A percentile compares a stretch with the other conserved stretches of the same genome.
Conservation (phyloP, 2,329 filamentous ascomycete genomes). For the Ophiostoma pallidulum region DNA sequence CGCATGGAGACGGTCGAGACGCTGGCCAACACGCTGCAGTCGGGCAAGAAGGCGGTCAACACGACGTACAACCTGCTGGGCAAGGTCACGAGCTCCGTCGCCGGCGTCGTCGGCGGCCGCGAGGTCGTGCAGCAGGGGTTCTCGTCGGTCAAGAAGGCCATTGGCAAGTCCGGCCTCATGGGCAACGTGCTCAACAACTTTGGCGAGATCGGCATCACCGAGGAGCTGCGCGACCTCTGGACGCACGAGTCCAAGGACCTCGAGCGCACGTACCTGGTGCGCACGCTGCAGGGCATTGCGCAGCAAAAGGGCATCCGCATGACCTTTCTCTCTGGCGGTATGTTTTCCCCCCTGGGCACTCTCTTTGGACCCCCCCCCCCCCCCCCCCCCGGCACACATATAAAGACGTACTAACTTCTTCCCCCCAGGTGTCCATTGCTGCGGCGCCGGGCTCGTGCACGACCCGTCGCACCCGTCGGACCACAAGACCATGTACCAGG, state of each 20-base stretch:
- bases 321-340: conserved; percentile 88
- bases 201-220: conserved; percentile 87
- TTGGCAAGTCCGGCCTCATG: conserved; percentile 93
- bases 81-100: conserved; percentile 89
- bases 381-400: no score
- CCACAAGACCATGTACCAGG: conserved; percentile 99
- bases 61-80: conserved; percentile 93
- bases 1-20: conserved; percentile 86
- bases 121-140: conserved; percentile 89
- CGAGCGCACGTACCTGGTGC: conserved; percentile 90
- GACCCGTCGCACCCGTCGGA: conserved; percentile 85
- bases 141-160: conserved; percentile 88
- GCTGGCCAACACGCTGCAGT: conserved; percentile 81
- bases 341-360: conserved; percentile 2
- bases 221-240: conserved; percentile 95
- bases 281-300: conserved; percentile 88
- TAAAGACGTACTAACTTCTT: no score
- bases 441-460: conserved; percentile 86
- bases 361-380: no score
- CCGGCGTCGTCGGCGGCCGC: conserved; percentile 90
- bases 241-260: conserved; percentile 97
- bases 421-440: conserved; percentile 65
- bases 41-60: conserved; percentile 93
- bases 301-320: conserved; percentile 93
- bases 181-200: conserved; percentile 92